Base-by-base conservation (phyloP, 2,329 filamentous ascomycete genomes). In the Macrophomina tecta region DNA sequence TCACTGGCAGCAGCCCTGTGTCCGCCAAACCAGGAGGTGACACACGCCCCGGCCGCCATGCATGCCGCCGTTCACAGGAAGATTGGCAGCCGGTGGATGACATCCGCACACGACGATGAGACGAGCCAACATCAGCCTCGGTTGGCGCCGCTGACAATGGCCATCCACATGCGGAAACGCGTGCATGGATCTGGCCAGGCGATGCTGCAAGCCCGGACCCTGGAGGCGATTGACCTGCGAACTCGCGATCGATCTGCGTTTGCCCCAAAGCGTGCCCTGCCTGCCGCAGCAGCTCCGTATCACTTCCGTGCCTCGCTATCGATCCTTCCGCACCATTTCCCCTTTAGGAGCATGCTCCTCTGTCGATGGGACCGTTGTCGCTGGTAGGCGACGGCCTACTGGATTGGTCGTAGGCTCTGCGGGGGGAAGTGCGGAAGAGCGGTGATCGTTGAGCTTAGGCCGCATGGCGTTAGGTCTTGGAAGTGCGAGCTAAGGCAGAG, bases 161-260 rank as follows among this genome's bases (percentile, higher is more conserved):
- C 51, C 11, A 16, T 52, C 18, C 34, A 23, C 52, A 36, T 53
- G 32, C 34, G 52, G 32, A 32, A 16, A 12, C 32, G 8, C 12
- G 14, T 55, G 16, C 53, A 40, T 58, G 53, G 18, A 30, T 16
- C 42, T 18, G 53, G 16, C n/a, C 46, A 14, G 11, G 5, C 16
- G 11, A 14, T 55, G 52, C 38, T 58, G 53, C 53, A 58, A 42
- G 38, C 14, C 14, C 18, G 28, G 40, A 60, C 55, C 55, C 55
- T 60, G 36, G 8, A 11, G 36, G 51, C 51, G 51, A 56, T 56
- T 34, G 40, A 32, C 28, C 23, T 42, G 40, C 56, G 56, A 60
- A 60, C 56, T 30, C 28, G 56, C 56, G 56, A 60, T 60, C 56
- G 56, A 60, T 60, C 56, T 60, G 56, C 56, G 28, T n/a, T 45